These are phyloP conservation scores for Meira miltonrushii DNA, from an alignment of 1,284 basidiomycete genomes.

Conservation along the genomic window DNA sequence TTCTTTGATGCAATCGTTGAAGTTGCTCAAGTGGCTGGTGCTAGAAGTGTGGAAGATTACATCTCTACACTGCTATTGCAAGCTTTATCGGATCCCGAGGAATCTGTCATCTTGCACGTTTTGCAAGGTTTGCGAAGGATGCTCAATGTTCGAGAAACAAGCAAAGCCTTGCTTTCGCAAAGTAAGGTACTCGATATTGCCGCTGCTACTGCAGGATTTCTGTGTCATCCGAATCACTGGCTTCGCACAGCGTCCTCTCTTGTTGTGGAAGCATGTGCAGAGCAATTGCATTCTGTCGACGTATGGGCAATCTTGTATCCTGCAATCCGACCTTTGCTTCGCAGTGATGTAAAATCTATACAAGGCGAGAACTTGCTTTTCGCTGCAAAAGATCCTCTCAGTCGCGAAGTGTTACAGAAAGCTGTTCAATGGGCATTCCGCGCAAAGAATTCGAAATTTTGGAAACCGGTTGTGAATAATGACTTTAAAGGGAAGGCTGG, in stretches of 20 bases:
- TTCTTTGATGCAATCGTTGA: slow-evolving; percentile 95
- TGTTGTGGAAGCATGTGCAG: slow-evolving; percentile 74
- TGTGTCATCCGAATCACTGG: slow-evolving; percentile 96
- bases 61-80: slow-evolving; percentile 92
- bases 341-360: slow-evolving; percentile 74
- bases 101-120: slow-evolving; percentile 83
- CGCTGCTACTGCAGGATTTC: slow-evolving; percentile 74
- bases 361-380: slow-evolving; percentile 69
- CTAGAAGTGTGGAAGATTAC: slow-evolving; percentile 60
- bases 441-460: slow-evolving; percentile 31
- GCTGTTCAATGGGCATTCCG: slow-evolving; percentile 81
- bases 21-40: slow-evolving; percentile 60
- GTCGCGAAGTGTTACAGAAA: slow-evolving; percentile 68
- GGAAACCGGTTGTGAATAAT: slow-evolving; percentile 23
- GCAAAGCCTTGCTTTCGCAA: slow-evolving; percentile 54
- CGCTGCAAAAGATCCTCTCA: slow-evolving; percentile 71
- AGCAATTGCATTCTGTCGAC: slow-evolving; percentile 64
- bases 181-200: slow-evolving; percentile 92
- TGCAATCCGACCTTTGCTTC: slow-evolving; percentile 74
- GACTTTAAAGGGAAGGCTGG: slow-evolving; percentile 24
- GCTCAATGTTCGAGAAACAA: slow-evolving; percentile 52
- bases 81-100: slow-evolving; percentile 78
- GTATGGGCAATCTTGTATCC: slow-evolving; percentile 96
- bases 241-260: slow-evolving; percentile 90
- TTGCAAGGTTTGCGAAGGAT: slow-evolving; percentile 76